Evolutionary conservation across 768 basidiomycete species (phyloP), one percentile per base, ranked within the genome.

Genomic region (Tylopilus cervinicoccineus): DNA sequence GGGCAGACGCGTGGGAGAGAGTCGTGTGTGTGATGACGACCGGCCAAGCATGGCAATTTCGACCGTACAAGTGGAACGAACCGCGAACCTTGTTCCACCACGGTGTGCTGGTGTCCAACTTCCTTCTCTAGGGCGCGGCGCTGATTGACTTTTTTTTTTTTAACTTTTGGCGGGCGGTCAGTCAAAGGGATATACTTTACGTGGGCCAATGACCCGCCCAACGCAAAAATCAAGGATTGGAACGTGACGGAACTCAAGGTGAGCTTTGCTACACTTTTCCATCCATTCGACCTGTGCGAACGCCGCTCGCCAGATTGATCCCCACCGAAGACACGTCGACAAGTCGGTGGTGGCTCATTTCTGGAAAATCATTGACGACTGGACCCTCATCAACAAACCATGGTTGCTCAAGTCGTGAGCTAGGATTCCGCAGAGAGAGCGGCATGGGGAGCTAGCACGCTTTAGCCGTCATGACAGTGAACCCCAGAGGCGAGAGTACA

Each of bases 11-110:
- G 2, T 97, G 95, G 94, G 93, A 97, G 47, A 80, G 95, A 31
- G 96, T 99, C 5, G 86, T 96, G 5, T 96, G 94, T 56, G 95
- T 99, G 14, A 86, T 96, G 83, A 98, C 96, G 9, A 99, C 96
- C 0, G 96, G 96, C 1, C 95, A 98, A 58, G 86, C 88, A 27
- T 97, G 96, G 96, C 96, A 99, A 65, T 99, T 99, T 70, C 76
- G 85, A 48, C 87, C 90, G 16, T 98, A 98, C 72, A 94, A 95
- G 64, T 99, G 95, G 95, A 84, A 78, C 42, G 93, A 98, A 60
- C 96, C 96, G 1, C 82, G 83, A 51, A 79, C 87, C 43, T 69
- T 99, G 23, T 98, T 99, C 70, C 89, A 96, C 62, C 88, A 98
- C 60, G 93, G 94, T 95, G 55, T 38, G 53, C 27, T 10, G 2